Base-by-base conservation (phyloP, 1,284 basidiomycete genomes). In the Trametes hirsuta region DNA sequence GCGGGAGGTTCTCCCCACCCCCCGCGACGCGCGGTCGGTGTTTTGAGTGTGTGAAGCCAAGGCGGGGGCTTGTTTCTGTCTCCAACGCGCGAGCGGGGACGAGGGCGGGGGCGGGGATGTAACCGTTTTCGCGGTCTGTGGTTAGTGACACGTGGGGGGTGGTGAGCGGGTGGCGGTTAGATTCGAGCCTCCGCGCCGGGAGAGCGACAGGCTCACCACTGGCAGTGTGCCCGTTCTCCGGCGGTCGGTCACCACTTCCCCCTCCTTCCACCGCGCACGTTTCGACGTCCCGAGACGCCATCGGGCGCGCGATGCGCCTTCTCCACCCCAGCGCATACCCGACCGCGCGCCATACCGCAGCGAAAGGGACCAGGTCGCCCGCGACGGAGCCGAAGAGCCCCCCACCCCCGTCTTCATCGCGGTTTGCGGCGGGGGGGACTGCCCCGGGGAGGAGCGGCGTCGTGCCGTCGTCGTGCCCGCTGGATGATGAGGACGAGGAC, bases 1-100 rank as follows among this genome's bases (percentile, higher is more conserved):
- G 69, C 10, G 86, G 85, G 4, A 80, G 52, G 65, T 81, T 81
- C 61, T 77, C 72, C 1, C 78, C 79, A 9, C 74, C 74, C 0
- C 77, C 76, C 9, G 77, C 77, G 21, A 79, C 66, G 2, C 69
- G 64, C 11, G 76, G 77, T 18, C 73, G 64, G 59, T 76, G 74
- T 60, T 79, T 79, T 42, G 65, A 59, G 47, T 73, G 71, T 12
- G 59, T 63, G 9, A 65, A 44, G 1, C 60, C 56, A 2, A 61
- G 56, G 8, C 61, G 46, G 34, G 30, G 44, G 39, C 50, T 47
- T 34, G 55, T 48, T 30, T 46, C 56, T n/a, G 12, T 22, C 10
- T 4, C 8, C 8, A 8, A 30, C 30, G 30, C 30, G 30, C 30
- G 30, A 30, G 30, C 30, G 30, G 30, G 30, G 30, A 8, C 30